Conservation (phyloP, 1,139 yeast species). For the Pichia sp. region DNA sequence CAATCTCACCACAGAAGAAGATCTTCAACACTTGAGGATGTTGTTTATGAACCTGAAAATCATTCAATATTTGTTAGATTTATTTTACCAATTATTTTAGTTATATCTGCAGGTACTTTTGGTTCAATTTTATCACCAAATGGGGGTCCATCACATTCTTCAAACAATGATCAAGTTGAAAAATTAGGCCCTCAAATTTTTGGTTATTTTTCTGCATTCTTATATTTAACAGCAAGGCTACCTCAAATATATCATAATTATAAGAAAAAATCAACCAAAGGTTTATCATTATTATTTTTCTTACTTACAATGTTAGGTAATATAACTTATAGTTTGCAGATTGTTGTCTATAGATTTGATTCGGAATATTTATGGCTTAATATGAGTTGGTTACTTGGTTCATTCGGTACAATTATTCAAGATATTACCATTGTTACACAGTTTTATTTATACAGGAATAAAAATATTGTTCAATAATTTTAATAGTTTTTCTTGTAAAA, state of each 20-base stretch:
- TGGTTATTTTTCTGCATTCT: conserved; percentile 64
- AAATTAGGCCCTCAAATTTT: conserved; percentile 55
- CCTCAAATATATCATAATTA: conserved; percentile 77
- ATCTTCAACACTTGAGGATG: conserved; percentile 28
- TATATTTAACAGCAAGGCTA: conserved; percentile 70
- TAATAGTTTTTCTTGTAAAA: no score
- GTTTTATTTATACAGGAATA: conserved; percentile 48
- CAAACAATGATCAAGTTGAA: conserved; percentile 1
- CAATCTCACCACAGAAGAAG: conserved; percentile 13
- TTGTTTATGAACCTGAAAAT: conserved; percentile 26
- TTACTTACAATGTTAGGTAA: conserved; percentile 72
- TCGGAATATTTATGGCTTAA: conserved; percentile 53
- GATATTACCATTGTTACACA: conserved; percentile 59
- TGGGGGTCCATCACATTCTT: conserved; percentile 13
- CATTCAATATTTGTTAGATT: conserved; percentile 47
- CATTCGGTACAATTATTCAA: conserved; percentile 67
- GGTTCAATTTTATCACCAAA: conserved; percentile 52
- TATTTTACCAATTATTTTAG: conserved; percentile 56
- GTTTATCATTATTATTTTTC: conserved; percentile 69
- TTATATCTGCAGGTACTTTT: conserved; percentile 57
- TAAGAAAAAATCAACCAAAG: conserved; percentile 62
- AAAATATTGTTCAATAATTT: neutral
- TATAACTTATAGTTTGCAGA: conserved; percentile 70
- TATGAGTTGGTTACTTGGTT: conserved; percentile 69
- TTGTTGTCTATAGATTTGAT: conserved; percentile 60